phyloP scores from a whole-genome alignment of 768 basidiomycete species.

The Phlebiopsis flavidoalba region DNA sequence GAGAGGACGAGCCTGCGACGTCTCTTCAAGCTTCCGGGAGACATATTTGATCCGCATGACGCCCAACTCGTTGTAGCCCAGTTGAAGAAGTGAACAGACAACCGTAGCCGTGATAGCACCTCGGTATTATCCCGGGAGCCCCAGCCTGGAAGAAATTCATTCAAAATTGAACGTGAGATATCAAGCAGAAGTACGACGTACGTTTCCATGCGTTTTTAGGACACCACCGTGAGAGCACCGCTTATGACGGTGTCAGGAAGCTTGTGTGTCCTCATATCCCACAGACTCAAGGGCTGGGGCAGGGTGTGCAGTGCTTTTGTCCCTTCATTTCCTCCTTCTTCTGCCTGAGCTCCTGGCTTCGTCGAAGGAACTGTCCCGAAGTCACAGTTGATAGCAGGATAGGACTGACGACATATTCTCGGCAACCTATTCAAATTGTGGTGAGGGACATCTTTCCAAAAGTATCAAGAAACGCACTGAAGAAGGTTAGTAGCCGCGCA shows the following conservation, averaged over 20 bases:
- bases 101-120: slow-evolving; percentile 58
- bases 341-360: slow-evolving; percentile 30
- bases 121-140: slow-evolving; percentile 43
- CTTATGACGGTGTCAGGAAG: slow-evolving; percentile 71
- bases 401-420: slow-evolving; percentile 75
- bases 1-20: neutral
- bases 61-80: slow-evolving; percentile 62
- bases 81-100: slow-evolving; percentile 59
- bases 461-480: slow-evolving; percentile 45
- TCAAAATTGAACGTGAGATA: slow-evolving; percentile 3
- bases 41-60: slow-evolving; percentile 57
- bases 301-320: neutral
- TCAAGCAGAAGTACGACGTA: slow-evolving; percentile 30
- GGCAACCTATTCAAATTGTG: slow-evolving; percentile 42
- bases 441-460: neutral
- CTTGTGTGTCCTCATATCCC: slow-evolving; percentile 51
- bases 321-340: slow-evolving; percentile 10
- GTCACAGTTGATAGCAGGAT: slow-evolving; percentile 41
- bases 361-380: slow-evolving; percentile 41
- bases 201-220: slow-evolving; percentile 52
- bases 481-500: slow-evolving; percentile 63
- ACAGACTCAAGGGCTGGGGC: slow-evolving; percentile 31
- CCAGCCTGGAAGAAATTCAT: slow-evolving; percentile 45
- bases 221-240: slow-evolving; percentile 60
- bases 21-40: slow-evolving; percentile 28